Percentiles rank a stretch among this genome's conserved stretches.
Evolutionary conservation across 2,329 filamentous ascomycete species (phyloP).

Genomic region (Fulvia fulva): DNA sequence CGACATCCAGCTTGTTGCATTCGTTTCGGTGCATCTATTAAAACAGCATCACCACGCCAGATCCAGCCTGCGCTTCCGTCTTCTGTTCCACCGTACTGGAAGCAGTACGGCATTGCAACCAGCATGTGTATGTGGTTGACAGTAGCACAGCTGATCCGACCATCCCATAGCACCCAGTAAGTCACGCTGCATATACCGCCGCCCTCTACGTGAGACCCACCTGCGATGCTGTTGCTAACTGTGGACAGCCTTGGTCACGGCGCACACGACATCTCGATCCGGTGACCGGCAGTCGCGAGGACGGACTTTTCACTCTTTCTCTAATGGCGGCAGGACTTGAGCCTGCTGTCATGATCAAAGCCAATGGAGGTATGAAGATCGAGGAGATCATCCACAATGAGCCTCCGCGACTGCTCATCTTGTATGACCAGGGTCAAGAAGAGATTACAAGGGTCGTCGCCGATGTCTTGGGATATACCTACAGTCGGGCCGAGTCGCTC

Average conservation of each 20-base stretch:
- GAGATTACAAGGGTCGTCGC: constrained; percentile 71
- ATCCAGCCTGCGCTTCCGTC: constrained; percentile 3
- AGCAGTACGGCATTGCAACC: constrained; percentile 15
- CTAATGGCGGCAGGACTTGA: constrained; percentile 13
- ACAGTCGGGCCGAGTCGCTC: constrained; percentile 56
- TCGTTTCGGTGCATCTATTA: constrained; percentile 15
- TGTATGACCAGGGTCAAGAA: constrained; percentile 69
- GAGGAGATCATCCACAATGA: constrained; percentile 32
- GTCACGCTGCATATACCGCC: constrained; percentile 8
- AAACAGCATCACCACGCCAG: constrained; percentile 1
- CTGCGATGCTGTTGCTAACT: not conserved
- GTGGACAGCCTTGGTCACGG: constrained; percentile 25
- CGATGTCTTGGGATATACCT: constrained; percentile 73
- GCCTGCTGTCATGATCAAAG: constrained; percentile 22
- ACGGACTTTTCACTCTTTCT: constrained; percentile 6
- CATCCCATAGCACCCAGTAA: constrained; percentile 27
- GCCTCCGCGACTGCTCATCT: constrained; percentile 47
- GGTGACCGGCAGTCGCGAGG: constrained; percentile 26
- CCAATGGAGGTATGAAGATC: constrained; percentile 30
- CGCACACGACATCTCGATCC: constrained; percentile 32
- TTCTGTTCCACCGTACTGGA: constrained; percentile 19
- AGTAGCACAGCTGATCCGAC: constrained; percentile 26
- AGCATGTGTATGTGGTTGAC: constrained; percentile 28
- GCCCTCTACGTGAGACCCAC: not conserved
- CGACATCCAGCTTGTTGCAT: constrained; percentile 9